A percentile compares a stretch with the other conserved stretches of the same genome.
Conservation (phyloP, 306 rosid genomes). For the Acacia confusa region DNA sequence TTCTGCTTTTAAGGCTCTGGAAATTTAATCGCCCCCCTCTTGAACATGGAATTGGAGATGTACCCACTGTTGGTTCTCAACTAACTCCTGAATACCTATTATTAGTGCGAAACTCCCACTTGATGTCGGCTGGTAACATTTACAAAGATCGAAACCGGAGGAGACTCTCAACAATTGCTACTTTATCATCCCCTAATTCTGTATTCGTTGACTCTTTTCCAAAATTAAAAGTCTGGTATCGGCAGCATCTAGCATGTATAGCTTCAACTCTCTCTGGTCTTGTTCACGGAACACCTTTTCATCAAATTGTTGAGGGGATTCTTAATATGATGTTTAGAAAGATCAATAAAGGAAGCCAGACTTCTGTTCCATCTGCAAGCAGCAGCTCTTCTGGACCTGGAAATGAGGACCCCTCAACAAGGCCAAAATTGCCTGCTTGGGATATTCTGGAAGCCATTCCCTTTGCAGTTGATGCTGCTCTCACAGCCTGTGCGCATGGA, state of each 20-base stretch:
- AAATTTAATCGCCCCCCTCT: constrained; percentile 92
- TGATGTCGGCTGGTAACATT: constrained; percentile 60
- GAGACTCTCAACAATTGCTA: constrained; percentile 79
- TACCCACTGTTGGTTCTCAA: constrained; percentile 91
- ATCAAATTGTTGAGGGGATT: constrained; percentile 93
- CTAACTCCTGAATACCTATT: constrained; percentile 94
- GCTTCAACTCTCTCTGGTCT: constrained; percentile 96
- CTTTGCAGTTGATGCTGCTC: constrained; percentile 95
- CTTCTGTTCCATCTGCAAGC: constrained; percentile 77
- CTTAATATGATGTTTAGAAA: constrained; percentile 88
- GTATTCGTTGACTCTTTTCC: constrained; percentile 95
- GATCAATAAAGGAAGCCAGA: constrained; percentile 66
- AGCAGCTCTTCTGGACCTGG: constrained; percentile 90
- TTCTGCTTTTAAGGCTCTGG: constrained; percentile 92
- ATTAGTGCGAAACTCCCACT: constrained; percentile 74
- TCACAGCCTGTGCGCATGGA: constrained; percentile 97
- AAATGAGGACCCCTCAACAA: constrained; percentile 59
- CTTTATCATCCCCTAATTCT: constrained; percentile 72
- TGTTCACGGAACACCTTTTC: constrained; percentile 92
- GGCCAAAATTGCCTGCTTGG: constrained; percentile 98
- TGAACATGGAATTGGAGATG: constrained; percentile 91
- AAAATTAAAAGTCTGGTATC: constrained; percentile 85
- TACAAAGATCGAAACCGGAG: constrained; percentile 62
- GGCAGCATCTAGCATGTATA: constrained; percentile 96
- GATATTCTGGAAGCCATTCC: constrained; percentile 95